A percentile compares a stretch with the other conserved stretches of the same genome.
These are phyloP conservation scores for Monosporascus sp. DNA, from an alignment of 2,329 filamentous ascomycete species.

Conservation along the genomic window DNA sequence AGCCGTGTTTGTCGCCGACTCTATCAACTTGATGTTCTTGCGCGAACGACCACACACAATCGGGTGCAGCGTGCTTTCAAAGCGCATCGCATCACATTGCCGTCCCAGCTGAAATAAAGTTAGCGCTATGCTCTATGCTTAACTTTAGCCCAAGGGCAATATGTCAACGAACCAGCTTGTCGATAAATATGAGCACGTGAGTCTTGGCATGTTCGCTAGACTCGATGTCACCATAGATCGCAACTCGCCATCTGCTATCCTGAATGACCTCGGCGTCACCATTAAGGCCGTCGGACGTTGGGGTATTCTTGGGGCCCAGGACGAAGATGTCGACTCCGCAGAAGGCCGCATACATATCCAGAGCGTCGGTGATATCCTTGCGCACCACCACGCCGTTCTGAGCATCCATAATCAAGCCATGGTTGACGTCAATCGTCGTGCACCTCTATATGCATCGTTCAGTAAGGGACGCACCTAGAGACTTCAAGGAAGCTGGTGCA, in stretches of 20 bases:
- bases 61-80: conserved; percentile 64
- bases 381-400: conserved; percentile 62
- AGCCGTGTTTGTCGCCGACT: conserved; percentile 89
- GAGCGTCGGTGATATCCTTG: conserved; percentile 70
- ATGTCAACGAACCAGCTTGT: conserved; percentile 66
- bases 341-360: conserved; percentile 80
- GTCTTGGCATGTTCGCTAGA: conserved; percentile 97
- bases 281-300: conserved; percentile 67
- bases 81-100: conserved; percentile 23
- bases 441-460: conserved; percentile 60
- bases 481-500: conserved; percentile 7
- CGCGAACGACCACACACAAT: conserved; percentile 88
- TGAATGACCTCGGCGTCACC: conserved; percentile 78
- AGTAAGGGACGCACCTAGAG: conserved; percentile 14
- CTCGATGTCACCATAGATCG: conserved; percentile 92
- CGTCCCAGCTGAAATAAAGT: conserved; percentile 23
- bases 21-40: conserved; percentile 97
- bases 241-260: conserved; percentile 85
- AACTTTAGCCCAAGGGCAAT: neutral
- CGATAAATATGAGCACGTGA: conserved; percentile 91
- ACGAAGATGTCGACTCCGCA: conserved; percentile 97
- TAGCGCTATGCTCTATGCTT: conserved; percentile 7
- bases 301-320: conserved; percentile 80
- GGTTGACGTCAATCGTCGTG: conserved; percentile 89
- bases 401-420: conserved; percentile 77